phyloP scores from a whole-genome alignment of 345 rosid genomes.

The Brassica nigra region DNA sequence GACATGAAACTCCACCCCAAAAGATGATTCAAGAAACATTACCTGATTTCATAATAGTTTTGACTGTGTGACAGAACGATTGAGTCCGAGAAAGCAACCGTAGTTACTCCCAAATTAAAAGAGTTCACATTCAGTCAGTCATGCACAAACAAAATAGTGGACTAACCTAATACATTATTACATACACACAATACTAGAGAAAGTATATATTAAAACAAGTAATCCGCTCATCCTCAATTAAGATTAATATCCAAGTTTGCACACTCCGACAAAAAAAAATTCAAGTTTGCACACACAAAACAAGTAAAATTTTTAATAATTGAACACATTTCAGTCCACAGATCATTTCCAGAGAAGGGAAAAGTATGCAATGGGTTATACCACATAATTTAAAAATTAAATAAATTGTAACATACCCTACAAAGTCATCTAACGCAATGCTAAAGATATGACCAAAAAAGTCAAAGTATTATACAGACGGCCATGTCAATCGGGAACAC shows the following conservation, averaged over 20 bases:
- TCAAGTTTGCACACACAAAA: neutral
- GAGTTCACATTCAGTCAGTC: neutral
- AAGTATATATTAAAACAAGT: neutral
- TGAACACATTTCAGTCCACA: neutral
- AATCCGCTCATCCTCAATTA: neutral
- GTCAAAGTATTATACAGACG: neutral
- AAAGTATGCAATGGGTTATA: neutral
- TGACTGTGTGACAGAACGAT: constrained; percentile 12
- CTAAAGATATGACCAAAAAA: neutral
- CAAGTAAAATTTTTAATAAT: neutral
- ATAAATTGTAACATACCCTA: neutral
- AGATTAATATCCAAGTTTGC: neutral
- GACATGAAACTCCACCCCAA: constrained; percentile 36
- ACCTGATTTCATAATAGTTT: constrained; percentile 33
- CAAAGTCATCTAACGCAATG: neutral
- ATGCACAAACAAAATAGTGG: neutral
- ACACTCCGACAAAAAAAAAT: neutral
- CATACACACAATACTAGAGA: neutral
- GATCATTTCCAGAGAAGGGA: neutral
- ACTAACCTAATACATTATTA: neutral
- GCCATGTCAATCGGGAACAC: neutral
- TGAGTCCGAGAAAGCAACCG: constrained; percentile 7
- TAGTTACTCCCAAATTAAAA: neutral
- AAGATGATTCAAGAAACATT: constrained; percentile 35
- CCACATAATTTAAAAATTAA: neutral